Conservation (phyloP, 2,329 filamentous ascomycete genomes). For the Diplodia mutila region DNA sequence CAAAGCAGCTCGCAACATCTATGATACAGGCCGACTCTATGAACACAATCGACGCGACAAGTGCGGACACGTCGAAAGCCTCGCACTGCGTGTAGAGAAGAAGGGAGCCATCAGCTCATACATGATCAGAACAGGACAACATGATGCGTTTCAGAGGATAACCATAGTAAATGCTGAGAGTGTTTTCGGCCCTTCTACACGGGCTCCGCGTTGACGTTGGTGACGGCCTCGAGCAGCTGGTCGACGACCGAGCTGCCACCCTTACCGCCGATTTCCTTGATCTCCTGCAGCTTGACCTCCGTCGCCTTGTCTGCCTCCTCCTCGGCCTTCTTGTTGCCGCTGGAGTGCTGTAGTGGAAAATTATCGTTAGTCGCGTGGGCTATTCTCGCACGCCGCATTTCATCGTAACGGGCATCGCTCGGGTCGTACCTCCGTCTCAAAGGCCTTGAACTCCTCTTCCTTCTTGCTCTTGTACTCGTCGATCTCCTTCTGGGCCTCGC, state of each 20-base stretch:
- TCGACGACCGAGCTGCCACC: conserved; percentile 78
- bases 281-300: conserved; percentile 79
- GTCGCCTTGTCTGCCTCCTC: conserved; percentile 78
- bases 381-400: neutral
- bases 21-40: conserved; percentile 25
- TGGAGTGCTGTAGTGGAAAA: conserved; percentile 71
- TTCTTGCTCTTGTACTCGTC: conserved; percentile 87
- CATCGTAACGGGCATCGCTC: neutral
- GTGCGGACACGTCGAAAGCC: neutral
- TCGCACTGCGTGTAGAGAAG: neutral
- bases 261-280: conserved; percentile 78
- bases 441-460: conserved; percentile 93
- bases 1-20: conserved; percentile 17
- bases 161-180: conserved; percentile 5
- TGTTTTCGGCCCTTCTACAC: conserved; percentile 38
- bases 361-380: conserved; percentile 28
- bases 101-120: conserved; percentile 9
- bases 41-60: conserved; percentile 12
- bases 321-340: conserved; percentile 77
- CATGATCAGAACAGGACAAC: conserved; percentile 19
- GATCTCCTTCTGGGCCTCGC: conserved; percentile 97
- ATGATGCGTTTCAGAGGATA: conserved; percentile 22
- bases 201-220: conserved; percentile 76
- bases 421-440: conserved; percentile 72
- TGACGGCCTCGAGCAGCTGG: conserved; percentile 82